Base-by-base conservation (phyloP, 2,329 filamentous ascomycete species). In the Chaetomiaceae sp. region DNA sequence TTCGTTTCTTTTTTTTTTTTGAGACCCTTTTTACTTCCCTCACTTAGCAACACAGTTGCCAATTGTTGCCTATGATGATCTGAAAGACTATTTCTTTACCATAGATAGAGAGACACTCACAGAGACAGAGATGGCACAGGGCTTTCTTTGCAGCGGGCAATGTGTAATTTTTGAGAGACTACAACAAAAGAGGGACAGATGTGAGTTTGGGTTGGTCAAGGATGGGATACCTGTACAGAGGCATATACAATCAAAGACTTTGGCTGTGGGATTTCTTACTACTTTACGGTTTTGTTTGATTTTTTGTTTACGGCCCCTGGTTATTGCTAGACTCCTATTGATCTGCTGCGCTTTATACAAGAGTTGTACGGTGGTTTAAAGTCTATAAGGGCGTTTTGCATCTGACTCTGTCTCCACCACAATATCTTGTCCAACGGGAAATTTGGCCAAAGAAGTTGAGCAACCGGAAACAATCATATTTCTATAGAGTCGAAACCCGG, bases 91-190 rank as follows among this genome's bases (percentile, higher is more conserved):
- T 41, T 30, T 23, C 13, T 46, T 33, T 23, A 21, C 48, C 40
- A 59, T 59, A 59, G 57, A 59, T 47, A 57, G 33, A 53, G 30
- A 48, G n/a, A n/a, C n/a, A n/a, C n/a, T n/a, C 27, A 55, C 42
- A 53, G 43, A 51, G 51, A 54, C 25, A 48, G 51, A 58, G 18
- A 33, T 14, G 38, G 51, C 45, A 40, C 47, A 49, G 58, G 53
- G 47, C 34, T 54, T 57, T 51, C 14, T 23, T 32, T 42, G 40
- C 45, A 33, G 32, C 18, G 46, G 38, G 25, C 33, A 54, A 46
- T 41, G 36, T 52, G 42, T 46, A 46, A 34, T 46, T 41, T 30
- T 25, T 13, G 27, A 41, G 16, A 36, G 43, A 33, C n/a, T 33
- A 32, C 34, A 38, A 52, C 49, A 47, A 52, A 47, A 47, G 20